Base-by-base conservation (phyloP, 345 rosid genomes). In the Rhodomyrtus tomentosa region DNA sequence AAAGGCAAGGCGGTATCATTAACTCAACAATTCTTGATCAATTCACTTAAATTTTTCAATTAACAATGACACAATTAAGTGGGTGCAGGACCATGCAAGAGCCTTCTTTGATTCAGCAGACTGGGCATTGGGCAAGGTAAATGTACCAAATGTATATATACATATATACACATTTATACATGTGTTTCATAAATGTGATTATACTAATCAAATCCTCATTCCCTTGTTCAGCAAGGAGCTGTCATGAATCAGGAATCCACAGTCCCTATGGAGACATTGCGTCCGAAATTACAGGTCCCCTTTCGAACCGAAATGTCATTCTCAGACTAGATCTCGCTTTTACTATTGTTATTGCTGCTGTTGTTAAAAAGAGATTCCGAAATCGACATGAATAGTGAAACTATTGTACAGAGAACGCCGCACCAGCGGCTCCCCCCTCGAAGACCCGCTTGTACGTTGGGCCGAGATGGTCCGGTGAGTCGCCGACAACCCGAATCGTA, bases 41-140 rank as follows among this genome's bases (percentile, higher is more conserved):
- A 18, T 55, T 74, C 2, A 52, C 68, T 12, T 40, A n/a, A 87
- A 50, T 10, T 22, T 10, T 22, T 73, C n/a, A 84, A 55, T 54
- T 72, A 5, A 84, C 84, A 0, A 15, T 2, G 49, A 42, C 13
- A 54, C 0, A 42, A 50, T 50, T 24, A 73, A 72, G 85, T 40
- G 55, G 59, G 24, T 83, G 84, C 50, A 96, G 99, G 95, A 92
- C 84, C 89, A 91, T 50, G 95, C 90, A 87, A 96, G 97, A 85
- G 94, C 98, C 72, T 95, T 94, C 90, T 96, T 96, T 82, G 99
- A 96, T 88, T 96, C 99, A 38, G 99, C 99, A 6, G 99, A 96
- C 58, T 96, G 99, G 98, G 96, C 94, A 86, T 80, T 96, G 24
- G 86, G 90, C 83, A 96, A 96, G 96, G 99, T 96, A 90, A 14